Evolutionary conservation across 192 early-diverging fungal genomes (phyloP).

Genomic region (Chytriomyces sp.): DNA sequence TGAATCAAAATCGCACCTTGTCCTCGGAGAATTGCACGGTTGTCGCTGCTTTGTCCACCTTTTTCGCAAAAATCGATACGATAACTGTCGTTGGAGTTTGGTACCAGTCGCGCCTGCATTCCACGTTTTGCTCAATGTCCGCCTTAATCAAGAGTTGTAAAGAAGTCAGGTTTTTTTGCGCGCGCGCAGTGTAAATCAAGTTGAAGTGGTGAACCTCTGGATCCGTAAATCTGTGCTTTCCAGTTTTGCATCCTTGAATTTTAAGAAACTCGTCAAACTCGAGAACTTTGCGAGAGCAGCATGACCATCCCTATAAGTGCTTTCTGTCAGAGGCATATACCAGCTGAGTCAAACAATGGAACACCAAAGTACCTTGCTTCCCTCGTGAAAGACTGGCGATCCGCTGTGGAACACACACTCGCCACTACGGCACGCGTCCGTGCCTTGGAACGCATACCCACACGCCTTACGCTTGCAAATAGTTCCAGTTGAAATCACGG

Average conservation of each 20-base stretch:
- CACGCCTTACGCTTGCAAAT: constrained; percentile 87
- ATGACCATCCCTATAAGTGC: constrained; percentile 78
- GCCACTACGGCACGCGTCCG: constrained; percentile 55
- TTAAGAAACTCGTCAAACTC: constrained; percentile 99
- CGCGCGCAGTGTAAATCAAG: neutral
- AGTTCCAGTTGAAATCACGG: constrained; percentile 72
- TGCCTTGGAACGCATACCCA: constrained; percentile 63
- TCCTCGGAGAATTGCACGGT: constrained; percentile 70
- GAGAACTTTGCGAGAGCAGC: constrained; percentile 91
- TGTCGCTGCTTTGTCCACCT: constrained; percentile 74
- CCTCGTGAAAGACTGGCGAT: constrained; percentile 93
- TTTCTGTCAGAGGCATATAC: neutral
- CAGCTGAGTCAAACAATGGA: neutral
- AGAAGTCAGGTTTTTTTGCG: neutral
- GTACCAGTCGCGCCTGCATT: constrained; percentile 94
- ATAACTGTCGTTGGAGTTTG: constrained; percentile 86
- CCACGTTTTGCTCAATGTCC: constrained; percentile 59
- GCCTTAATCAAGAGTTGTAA: constrained; percentile 13
- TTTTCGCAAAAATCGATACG: constrained; percentile 93
- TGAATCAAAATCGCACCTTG: constrained; percentile 44
- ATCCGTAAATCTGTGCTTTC: constrained; percentile 87
- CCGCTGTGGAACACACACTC: constrained; percentile 90
- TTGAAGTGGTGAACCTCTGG: constrained; percentile 5
- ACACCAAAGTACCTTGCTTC: constrained; percentile 71
- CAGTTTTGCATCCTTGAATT: constrained; percentile 89